These are phyloP conservation scores for Exophiala aquamarina DNA, from an alignment of 2,329 filamentous ascomycete genomes.

Conservation along the genomic window DNA sequence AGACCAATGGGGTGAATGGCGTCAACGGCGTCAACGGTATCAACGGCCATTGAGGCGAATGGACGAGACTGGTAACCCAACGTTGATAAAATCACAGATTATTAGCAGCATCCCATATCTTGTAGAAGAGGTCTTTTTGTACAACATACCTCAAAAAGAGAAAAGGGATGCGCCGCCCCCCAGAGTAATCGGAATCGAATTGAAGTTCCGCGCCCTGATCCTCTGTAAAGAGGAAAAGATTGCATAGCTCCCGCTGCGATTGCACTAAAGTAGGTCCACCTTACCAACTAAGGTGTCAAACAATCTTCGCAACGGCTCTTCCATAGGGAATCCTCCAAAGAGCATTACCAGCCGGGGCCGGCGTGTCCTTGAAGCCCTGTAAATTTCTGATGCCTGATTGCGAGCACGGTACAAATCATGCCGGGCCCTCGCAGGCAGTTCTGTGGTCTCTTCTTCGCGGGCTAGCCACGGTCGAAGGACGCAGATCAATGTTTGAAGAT, in stretches of 20 bases:
- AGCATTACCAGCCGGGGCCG: conserved; percentile 30
- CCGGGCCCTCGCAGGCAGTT: conserved; percentile 82
- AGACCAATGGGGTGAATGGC: conserved; percentile 24
- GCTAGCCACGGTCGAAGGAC: conserved; percentile 43
- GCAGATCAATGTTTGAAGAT: conserved; percentile 64
- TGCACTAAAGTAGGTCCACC: conserved; percentile 79
- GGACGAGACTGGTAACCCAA: too few species aligned
- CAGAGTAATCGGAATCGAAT: conserved; percentile 95
- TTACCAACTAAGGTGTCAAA: conserved; percentile 46
- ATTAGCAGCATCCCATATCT: conserved; percentile 23
- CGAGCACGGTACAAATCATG: conserved; percentile 67
- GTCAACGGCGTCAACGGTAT: conserved; percentile 19
- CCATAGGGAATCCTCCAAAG: conserved; percentile 63
- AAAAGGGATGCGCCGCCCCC: conserved; percentile 68
- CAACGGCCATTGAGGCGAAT: conserved; percentile 12
- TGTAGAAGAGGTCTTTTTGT: neutral
- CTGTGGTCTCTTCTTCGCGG: conserved; percentile 16
- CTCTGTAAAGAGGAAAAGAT: conserved; percentile 34
- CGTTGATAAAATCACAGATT: neutral
- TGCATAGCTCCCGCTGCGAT: conserved; percentile 73
- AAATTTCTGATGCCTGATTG: conserved; percentile 89
- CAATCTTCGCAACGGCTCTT: conserved; percentile 94
- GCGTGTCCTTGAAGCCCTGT: conserved; percentile 55
- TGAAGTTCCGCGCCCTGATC: conserved; percentile 52
- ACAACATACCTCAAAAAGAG: conserved; percentile 33